phyloP scores from a whole-genome alignment of 257 asterid genomes.

The Lycium barbarum region DNA sequence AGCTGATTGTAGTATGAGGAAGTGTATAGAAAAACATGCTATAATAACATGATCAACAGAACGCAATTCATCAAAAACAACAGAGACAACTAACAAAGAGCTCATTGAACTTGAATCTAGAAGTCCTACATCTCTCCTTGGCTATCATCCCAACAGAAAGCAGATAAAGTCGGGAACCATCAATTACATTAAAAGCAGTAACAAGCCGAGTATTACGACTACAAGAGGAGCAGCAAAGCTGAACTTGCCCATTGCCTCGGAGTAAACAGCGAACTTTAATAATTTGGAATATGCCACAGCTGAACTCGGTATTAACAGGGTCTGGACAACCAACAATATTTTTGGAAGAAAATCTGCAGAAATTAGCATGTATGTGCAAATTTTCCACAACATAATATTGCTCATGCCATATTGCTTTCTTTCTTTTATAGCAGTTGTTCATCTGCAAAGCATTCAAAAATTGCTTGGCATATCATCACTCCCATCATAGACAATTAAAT shows the following conservation, averaged over 20 bases:
- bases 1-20: background rate
- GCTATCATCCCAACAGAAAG: background rate
- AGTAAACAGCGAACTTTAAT: background rate
- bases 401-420: constrained; percentile 24
- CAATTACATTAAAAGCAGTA: background rate
- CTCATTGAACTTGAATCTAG: background rate
- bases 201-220: background rate
- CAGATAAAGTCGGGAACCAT: background rate
- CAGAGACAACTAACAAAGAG: background rate
- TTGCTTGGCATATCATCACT: background rate
- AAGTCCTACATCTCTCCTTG: background rate
- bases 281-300: background rate
- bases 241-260: background rate
- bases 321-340: background rate
- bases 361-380: background rate
- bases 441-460: constrained; percentile 31
- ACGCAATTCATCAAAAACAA: background rate
- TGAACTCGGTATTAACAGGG: background rate
- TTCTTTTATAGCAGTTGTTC: constrained; percentile 24
- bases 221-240: background rate
- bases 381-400: background rate
- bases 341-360: background rate
- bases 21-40: background rate
- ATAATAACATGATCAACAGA: background rate
- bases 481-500: constrained; percentile 34